Conservation (phyloP, 2,329 filamentous ascomycete genomes). For the Phoma herbarum region DNA sequence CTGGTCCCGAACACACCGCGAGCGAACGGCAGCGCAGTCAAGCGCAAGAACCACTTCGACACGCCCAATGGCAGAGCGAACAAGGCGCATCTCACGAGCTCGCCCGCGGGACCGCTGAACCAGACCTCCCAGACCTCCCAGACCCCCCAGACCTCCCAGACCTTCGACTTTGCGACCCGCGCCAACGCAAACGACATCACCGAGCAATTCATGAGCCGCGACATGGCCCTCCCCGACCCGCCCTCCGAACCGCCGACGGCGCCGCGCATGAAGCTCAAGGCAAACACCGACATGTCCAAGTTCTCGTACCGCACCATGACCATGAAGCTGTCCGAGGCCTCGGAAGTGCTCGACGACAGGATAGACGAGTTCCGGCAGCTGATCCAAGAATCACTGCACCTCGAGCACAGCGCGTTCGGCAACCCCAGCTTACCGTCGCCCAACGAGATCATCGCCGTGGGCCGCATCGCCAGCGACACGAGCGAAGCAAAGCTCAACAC, state of each 20-base stretch:
- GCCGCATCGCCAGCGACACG: constrained; percentile 88
- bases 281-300: constrained; percentile 89
- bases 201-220: constrained; percentile 78
- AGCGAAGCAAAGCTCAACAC: constrained; percentile 86
- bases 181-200: constrained; percentile 81
- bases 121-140: too few species aligned
- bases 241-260: constrained; percentile 77
- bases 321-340: constrained; percentile 92
- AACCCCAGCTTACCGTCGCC: constrained; percentile 87
- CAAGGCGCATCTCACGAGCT: constrained; percentile 56
- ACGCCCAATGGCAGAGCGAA: constrained; percentile 59
- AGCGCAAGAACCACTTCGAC: constrained; percentile 63
- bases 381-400: constrained; percentile 75
- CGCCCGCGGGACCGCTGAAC: constrained; percentile 56
- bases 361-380: constrained; percentile 88
- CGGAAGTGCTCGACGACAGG: constrained; percentile 91
- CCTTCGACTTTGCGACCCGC: constrained; percentile 77
- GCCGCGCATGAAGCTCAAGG: constrained; percentile 82
- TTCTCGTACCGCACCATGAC: constrained; percentile 90
- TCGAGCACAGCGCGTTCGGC: constrained; percentile 84
- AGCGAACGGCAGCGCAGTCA: constrained; percentile 57
- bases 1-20: constrained; percentile 57
- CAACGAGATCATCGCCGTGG: constrained; percentile 86
- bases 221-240: constrained; percentile 72
- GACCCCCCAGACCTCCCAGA: constrained; percentile 48